phyloP scores from a whole-genome alignment of 2,329 filamentous ascomycete genomes.

The Botrytis porri region DNA sequence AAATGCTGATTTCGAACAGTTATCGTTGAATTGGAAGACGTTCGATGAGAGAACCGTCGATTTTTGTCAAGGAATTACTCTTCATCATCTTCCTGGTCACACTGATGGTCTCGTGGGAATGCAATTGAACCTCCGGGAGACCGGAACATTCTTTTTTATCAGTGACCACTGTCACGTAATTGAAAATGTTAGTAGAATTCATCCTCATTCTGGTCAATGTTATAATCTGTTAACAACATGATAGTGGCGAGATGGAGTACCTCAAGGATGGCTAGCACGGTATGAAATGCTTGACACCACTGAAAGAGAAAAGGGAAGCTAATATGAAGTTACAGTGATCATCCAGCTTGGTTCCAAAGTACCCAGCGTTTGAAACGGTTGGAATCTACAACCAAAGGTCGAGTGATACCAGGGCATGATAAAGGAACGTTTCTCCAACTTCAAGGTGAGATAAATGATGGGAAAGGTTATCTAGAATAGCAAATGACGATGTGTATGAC shows the following conservation, averaged over 20 bases:
- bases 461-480: slow-evolving; percentile 15
- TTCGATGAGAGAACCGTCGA: slow-evolving; percentile 43
- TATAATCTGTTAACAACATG: not conserved
- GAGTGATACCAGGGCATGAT: slow-evolving; percentile 34
- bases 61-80: slow-evolving; percentile 41
- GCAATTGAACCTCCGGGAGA: slow-evolving; percentile 38
- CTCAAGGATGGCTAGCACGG: slow-evolving; percentile 39
- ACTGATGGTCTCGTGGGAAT: slow-evolving; percentile 36
- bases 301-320: not conserved
- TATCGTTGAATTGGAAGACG: slow-evolving; percentile 44
- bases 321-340: slow-evolving; percentile 29
- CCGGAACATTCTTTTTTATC: slow-evolving; percentile 39
- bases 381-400: slow-evolving; percentile 33
- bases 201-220: not conserved
- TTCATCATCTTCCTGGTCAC: slow-evolving; percentile 35
- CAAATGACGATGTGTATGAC: not conserved
- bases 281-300: slow-evolving; percentile 17
- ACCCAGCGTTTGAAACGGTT: slow-evolving; percentile 37
- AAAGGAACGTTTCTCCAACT: slow-evolving; percentile 33
- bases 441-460: slow-evolving; percentile 32
- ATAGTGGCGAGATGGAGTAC: slow-evolving; percentile 34
- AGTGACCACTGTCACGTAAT: slow-evolving; percentile 39
- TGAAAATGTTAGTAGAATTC: slow-evolving; percentile 31
- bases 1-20: slow-evolving; percentile 19
- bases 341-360: slow-evolving; percentile 39